Evolutionary conservation across 2,329 filamentous ascomycete species (phyloP), one percentile per base, ranked within the genome.

Genomic region (Fusarium xyrophilum): DNA sequence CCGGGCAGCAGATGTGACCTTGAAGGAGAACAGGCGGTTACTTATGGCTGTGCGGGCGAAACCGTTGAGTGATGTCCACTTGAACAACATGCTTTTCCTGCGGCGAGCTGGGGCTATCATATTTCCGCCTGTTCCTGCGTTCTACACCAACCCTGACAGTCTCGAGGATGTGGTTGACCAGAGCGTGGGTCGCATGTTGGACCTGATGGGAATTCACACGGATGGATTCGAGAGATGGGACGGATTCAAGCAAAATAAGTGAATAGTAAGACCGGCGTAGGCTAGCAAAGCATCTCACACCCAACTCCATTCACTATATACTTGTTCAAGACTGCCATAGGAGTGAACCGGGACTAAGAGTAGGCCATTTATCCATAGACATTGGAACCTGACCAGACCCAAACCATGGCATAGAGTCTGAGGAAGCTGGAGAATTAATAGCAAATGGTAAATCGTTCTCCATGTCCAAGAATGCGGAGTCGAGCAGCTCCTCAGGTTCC

Each of bases 171-270:
- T 54, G 7, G 39, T 54, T 5, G 14, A 44, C 5, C 51, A 54
- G 38, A 54, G 36, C 21, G 51, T 44, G 2, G 51, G 51, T 1
- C 38, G 51, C 13, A 54, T 54, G 28, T 15, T 54, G 7, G 51
- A 54, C 21, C 17, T 44, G 36, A 44, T 54, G 51, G 51, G 51
- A 2, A 46, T 54, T 44, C 39, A 44, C n/a, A 54, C 51, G 3
- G 38, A 54, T 21, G 51, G 51, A 33, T 54, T 54, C 21, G 36
- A 44, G 27, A 44, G 51, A 44, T 54, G 51, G 51, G 38, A 54
- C n/a, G 51, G 51, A 17, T 54, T 54, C 21, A 54, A 52, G 25
- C 27, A 52, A 6, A 52, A 23, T n/a, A 42, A 52, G 35, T 52
- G 35, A 42, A 15, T 23, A 23, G 35, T 52, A 15, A 23, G 48